Evolutionary conservation across 2,329 filamentous ascomycete species (phyloP).

Genomic region (Rutstroemia sp.): DNA sequence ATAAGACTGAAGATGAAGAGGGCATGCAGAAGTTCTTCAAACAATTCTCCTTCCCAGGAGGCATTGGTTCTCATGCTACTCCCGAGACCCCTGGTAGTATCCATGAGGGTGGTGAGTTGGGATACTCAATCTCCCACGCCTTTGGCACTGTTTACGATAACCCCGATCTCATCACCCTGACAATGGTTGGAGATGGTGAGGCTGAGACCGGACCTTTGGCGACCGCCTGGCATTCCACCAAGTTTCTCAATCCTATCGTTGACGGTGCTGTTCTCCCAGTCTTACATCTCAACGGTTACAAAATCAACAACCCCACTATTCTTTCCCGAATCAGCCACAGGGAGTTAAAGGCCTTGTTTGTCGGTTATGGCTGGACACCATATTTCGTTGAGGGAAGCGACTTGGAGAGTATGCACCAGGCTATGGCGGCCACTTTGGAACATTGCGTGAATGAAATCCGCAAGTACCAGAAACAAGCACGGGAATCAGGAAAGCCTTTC

Average conservation of each 20-base stretch:
- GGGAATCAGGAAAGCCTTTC: conserved; percentile 61
- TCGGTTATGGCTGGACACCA: conserved; percentile 71
- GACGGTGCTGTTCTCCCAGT: conserved; percentile 73
- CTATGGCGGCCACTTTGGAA: conserved; percentile 72
- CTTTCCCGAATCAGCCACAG: conserved; percentile 67
- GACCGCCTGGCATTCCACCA: conserved; percentile 75
- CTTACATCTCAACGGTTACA: conserved; percentile 75
- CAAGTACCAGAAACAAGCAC: conserved; percentile 62
- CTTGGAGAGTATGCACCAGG: conserved; percentile 68
- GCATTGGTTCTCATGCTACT: conserved; percentile 70
- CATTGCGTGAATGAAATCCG: conserved; percentile 63
- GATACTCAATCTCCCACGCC: conserved; percentile 74
- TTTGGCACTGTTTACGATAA: conserved; percentile 72
- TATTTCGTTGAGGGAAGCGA: conserved; percentile 77
- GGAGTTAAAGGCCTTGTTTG: conserved; percentile 61
- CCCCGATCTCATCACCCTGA: conserved; percentile 65
- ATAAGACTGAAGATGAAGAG: conserved; percentile 60
- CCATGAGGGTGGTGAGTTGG: conserved; percentile 74
- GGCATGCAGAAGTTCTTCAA: conserved; percentile 74
- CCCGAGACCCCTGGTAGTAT: conserved; percentile 71
- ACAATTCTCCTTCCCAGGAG: conserved; percentile 74
- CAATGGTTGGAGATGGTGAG: conserved; percentile 75
- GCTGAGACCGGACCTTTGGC: conserved; percentile 74
- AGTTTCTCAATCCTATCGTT: conserved; percentile 72
- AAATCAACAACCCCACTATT: conserved; percentile 74